Evolutionary conservation across 768 basidiomycete genomes (phyloP).

Genomic region (Hygrophorus russula): DNA sequence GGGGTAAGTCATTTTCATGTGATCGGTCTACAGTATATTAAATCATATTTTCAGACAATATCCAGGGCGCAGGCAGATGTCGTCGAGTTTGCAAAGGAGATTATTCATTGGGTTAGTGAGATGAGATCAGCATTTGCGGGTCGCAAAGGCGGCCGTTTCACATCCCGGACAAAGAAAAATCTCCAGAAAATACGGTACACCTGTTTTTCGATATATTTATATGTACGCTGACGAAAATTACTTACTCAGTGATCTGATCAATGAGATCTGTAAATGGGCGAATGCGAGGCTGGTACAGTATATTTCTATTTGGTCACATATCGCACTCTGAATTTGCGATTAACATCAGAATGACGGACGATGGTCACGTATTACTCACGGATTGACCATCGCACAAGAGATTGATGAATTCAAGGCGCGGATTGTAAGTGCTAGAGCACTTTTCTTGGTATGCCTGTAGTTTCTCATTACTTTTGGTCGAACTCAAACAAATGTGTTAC

Average conservation of each 20-base stretch:
- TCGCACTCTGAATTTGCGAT: no score
- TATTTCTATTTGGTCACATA: not conserved
- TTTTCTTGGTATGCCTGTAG: not conserved
- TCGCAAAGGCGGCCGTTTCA: conserved; percentile 4
- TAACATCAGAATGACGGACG: not conserved
- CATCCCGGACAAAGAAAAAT: conserved; percentile 9
- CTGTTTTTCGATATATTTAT: not conserved
- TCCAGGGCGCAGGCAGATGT: conserved; percentile 6
- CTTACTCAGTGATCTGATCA: not conserved
- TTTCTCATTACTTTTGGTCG: not conserved
- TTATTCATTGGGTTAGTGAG: conserved; percentile 10
- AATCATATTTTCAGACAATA: not conserved
- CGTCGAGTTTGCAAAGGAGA: conserved; percentile 6
- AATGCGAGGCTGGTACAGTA: not conserved
- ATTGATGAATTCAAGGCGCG: not conserved
- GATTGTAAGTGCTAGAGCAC: not conserved
- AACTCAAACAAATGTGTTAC: not conserved
- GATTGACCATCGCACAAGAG: not conserved
- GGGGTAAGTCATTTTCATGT: conserved; percentile 4
- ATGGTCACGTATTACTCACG: not conserved
- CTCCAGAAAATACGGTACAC: conserved; percentile 5
- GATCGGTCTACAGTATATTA: not conserved
- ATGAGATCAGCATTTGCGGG: conserved; percentile 6
- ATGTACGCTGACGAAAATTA: not conserved
- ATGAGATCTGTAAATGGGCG: not conserved